Evolutionary conservation across 139 green algal species (phyloP).

Genomic region (Micractinium conductrix): DNA sequence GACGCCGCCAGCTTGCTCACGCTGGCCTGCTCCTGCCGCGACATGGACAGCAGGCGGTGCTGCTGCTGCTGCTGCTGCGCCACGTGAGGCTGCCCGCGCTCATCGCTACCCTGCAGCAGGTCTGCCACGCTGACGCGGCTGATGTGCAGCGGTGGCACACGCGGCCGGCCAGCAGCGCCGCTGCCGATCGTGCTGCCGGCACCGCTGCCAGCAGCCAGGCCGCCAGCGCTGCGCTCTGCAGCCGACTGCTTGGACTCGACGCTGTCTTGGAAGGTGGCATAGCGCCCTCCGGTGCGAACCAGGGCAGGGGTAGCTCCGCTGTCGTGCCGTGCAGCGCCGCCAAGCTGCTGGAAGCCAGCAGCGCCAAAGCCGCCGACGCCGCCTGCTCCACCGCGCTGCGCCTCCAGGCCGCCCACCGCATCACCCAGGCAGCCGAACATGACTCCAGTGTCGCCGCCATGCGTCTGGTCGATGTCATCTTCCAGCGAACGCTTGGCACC

Average conservation of each 20-base stretch:
- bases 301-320: background rate
- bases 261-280: slow-evolving; percentile 12
- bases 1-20: slow-evolving; percentile 20
- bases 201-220: background rate
- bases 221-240: background rate
- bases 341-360: background rate
- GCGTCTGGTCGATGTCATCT: background rate
- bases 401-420: background rate
- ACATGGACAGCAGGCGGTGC: slow-evolving; percentile 15
- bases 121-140: slow-evolving; percentile 29
- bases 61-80: background rate
- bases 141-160: slow-evolving; percentile 21
- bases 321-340: slow-evolving; percentile 19
- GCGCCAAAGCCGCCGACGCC: background rate
- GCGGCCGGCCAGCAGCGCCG: background rate
- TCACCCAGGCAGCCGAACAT: slow-evolving; percentile 1
- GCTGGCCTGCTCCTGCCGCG: slow-evolving; percentile 1
- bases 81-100: background rate
- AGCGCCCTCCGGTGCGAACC: background rate
- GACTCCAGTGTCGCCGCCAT: background rate
- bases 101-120: background rate
- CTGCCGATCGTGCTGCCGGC: background rate
- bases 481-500: background rate
- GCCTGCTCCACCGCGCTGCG: background rate
- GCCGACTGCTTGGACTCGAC: slow-evolving; percentile 10